Evolutionary conservation across 2,329 filamentous ascomycete genomes (phyloP), one percentile per base, ranked within the genome.

Genomic region (Ophiostoma australiae): DNA sequence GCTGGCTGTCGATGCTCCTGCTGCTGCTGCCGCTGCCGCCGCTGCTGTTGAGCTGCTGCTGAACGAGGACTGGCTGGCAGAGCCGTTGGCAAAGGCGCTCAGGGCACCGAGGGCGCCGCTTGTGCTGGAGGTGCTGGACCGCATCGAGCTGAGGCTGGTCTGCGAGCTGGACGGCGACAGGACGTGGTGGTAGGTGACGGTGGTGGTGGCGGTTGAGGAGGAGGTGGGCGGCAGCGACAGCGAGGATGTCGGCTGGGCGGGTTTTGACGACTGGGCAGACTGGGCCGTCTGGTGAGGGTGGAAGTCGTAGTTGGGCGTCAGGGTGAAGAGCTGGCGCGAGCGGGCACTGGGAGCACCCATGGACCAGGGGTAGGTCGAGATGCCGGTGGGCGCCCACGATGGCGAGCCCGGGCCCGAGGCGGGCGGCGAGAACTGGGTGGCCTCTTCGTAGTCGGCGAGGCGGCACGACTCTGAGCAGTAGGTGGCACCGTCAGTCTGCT

Each of bases 401-500:
- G 86, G 85, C 13, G 87, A 88, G 77, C 84, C 87, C 70, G 86
- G 83, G 68, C 86, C 83, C 4, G 89, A 87, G 17, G 85, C 41
- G 82, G 69, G 84, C 81, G 61, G 61, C 20, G 82, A 81, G 15
- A 84, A 76, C 6, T 83, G 85, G 52, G 87, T 89, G 48, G 87
- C 89, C 80, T 89, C 89, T 81, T 97, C 93, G 76, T 94, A 89
- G 81, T 97, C 94, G 75, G 92, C 91, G 65, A 97, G 85, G 75
- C 93, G 88, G 86, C 94, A 97, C 39, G 91, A 88, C 82, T 97
- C 93, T 67, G 93, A 97, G 86, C 94, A 97, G 85, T 97, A 97
- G 75, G 91, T 89, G 73, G 89, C 89, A 71, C 89, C 89, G 74
- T 91, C 87, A 73, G 91, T 93, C 82, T 96, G 92, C 82, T 91